These are phyloP conservation scores for Coemansia sp. DNA, from an alignment of 192 early-diverging fungal genomes.

Conservation along the genomic window DNA sequence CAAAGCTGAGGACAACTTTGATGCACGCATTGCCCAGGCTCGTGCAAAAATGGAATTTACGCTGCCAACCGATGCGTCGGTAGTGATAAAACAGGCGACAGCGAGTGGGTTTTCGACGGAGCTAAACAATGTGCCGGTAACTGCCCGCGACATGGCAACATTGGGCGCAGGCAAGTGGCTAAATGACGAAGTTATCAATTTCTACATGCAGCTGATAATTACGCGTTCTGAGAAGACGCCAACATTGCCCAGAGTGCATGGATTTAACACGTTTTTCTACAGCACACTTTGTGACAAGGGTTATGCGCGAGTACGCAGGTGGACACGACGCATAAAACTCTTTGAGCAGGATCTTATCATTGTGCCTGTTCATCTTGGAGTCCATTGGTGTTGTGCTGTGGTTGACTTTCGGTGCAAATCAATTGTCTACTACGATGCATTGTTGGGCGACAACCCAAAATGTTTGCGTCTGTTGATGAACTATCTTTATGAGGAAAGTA, in stretches of 20 bases:
- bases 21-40: conserved; percentile 26
- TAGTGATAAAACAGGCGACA: conserved; percentile 17
- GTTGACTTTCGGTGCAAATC: conserved; percentile 63
- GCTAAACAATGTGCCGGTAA: conserved; percentile 60
- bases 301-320: conserved; percentile 71
- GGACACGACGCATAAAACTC: conserved; percentile 70
- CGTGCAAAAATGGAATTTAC: conserved; percentile 13
- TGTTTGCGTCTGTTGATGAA: conserved; percentile 53
- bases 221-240: conserved; percentile 56
- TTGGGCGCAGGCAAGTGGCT: conserved; percentile 77
- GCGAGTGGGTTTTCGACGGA: conserved; percentile 20
- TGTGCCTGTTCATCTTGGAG: conserved; percentile 79
- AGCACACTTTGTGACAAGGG: conserved; percentile 65
- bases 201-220: conserved; percentile 79
- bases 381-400: conserved; percentile 71
- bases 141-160: conserved; percentile 66
- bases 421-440: conserved; percentile 81
- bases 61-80: conserved; percentile 30
- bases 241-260: conserved; percentile 66
- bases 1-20: conserved; percentile 23
- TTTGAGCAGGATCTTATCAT: conserved; percentile 78
- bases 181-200: conserved; percentile 97
- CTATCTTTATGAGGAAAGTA: conserved; percentile 70
- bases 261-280: conserved; percentile 93
- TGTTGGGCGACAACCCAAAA: conserved; percentile 63